Conservation (phyloP, 2,329 filamentous ascomycete genomes). For the Fonsecaea pedrosoi region DNA sequence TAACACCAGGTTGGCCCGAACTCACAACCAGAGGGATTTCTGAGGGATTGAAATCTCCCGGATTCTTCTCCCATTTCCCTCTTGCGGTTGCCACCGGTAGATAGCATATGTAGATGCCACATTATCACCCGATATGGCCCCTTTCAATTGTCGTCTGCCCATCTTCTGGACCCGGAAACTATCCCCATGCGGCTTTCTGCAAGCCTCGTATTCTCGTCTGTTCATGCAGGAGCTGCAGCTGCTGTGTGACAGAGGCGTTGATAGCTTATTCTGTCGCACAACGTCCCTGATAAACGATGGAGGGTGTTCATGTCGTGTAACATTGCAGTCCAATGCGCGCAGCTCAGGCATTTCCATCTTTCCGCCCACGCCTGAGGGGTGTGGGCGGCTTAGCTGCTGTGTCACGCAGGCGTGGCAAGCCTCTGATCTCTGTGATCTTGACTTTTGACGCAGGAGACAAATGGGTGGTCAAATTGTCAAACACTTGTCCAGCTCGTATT, state of each 20-base stretch:
- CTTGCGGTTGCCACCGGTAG: neutral
- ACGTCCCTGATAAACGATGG: neutral
- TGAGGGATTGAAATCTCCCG: too few relatives aligned
- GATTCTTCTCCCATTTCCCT: neutral
- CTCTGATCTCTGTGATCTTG: neutral
- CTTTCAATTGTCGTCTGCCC: neutral
- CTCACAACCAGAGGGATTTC: too few relatives aligned
- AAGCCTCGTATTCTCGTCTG: neutral
- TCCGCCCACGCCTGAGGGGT: neutral
- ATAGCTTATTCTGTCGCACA: neutral
- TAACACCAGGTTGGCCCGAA: too few relatives aligned
- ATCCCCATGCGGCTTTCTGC: neutral
- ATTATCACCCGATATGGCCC: neutral
- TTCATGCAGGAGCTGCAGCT: constrained; percentile 1
- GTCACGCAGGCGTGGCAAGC: neutral
- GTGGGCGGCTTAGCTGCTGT: constrained; percentile 9
- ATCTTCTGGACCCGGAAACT: neutral
- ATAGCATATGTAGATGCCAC: neutral
- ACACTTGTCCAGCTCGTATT: neutral
- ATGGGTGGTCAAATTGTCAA: neutral
- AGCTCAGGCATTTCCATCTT: neutral
- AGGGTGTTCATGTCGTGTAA: constrained; percentile 1
- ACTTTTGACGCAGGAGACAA: neutral
- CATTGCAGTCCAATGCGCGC: neutral
- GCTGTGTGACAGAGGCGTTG: constrained; percentile 8